Evolutionary conservation across 371 early-diverging fungal genomes (phyloP), one percentile per base, ranked within the genome.

Genomic region (Mucor indicus): DNA sequence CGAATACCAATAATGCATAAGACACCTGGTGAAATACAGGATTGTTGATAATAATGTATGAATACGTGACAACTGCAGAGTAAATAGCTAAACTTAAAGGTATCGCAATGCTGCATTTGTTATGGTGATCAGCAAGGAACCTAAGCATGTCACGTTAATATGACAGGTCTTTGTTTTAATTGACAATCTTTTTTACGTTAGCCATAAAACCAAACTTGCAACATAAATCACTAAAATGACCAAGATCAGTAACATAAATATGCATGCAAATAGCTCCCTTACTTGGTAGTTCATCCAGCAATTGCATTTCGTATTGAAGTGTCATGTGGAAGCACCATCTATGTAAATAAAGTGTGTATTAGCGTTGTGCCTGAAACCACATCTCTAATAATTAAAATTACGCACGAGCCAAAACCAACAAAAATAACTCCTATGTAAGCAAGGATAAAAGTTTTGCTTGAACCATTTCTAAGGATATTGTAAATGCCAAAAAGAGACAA

Each of bases 321-420:
- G 92, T 89, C 75, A 81, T 86, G 61, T 93, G 93, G 67, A 93
- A 93, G 42, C 73, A 64, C 77, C 82, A 80, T 10, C 80, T 69
- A 51, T 10, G 39, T 38, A 38, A 17, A 51, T 35, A 22, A 21
- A 21, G 22, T 8, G 15, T 23, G 15, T 22, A 27, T 19, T 10
- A 13, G 8, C 23, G 10, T 30, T n/a, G 9, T 35, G 9, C 15
- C 13, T 6, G 15, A 24, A 44, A 35, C 32, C 22, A 24, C n/a
- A n/a, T 27, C 29, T 7, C 11, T 29, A 38, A 46, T 15, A 29
- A 16, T 22, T 16, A 27, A 36, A 33, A 35, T 61, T 57, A 53
- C 74, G 23, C 41, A 67, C 68, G 64, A 75, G 23, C 91, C 91
- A 47, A 85, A 51, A 6, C 90, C 90, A 35, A 91, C 79, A 20